Evolutionary conservation across 2,329 filamentous ascomycete species (phyloP), one percentile per base, ranked within the genome.

Genomic region (Coleophoma cylindrospora): DNA sequence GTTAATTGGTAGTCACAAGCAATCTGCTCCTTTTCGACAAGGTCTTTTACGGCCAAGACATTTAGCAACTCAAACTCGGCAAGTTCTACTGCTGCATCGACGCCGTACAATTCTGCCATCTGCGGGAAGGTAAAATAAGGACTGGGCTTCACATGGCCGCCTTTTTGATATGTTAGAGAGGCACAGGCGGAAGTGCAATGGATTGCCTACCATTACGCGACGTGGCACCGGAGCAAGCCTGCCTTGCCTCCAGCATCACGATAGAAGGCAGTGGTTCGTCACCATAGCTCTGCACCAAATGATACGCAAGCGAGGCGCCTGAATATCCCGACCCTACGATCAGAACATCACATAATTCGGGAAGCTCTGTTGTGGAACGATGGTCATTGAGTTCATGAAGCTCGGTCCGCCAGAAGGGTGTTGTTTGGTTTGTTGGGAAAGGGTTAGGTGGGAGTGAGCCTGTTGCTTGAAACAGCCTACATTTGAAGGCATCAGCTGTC

Each of bases 141-240:
- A 53, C 70, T 68, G 3, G 72, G 71, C 41, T 69, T 67, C 34
- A 74, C 43, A 53, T 74, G 71, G 1, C 72, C 71, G 13, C 73
- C 72, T 38, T 8, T 27, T 27, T 10, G 9, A 27, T 27, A 27
- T 27, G 9, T 27, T 27, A 27, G 27, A 27, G 27, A 27, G 27
- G 27, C 7, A 27, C 27, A 3, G 27, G 27, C 27, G 9, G 1
- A 62, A 22, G 37, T 12, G 33, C 3, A 19, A 43, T 14, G 8
- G 14, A 14, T 13, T 13, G 52, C 50, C 44, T 65, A 66, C 74
- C 74, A 53, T 78, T 78, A 7, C 67, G 61, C n/a, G 66, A 66
- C 4, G 65, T 69, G 5, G 68, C 68, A 14, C 68, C 68, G 17
- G 64, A 66, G 48, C 63, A 66, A 32, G 61, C 59, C 52, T 63